Base-by-base conservation (phyloP, 768 basidiomycete species). In the Trametes sanguinea region DNA sequence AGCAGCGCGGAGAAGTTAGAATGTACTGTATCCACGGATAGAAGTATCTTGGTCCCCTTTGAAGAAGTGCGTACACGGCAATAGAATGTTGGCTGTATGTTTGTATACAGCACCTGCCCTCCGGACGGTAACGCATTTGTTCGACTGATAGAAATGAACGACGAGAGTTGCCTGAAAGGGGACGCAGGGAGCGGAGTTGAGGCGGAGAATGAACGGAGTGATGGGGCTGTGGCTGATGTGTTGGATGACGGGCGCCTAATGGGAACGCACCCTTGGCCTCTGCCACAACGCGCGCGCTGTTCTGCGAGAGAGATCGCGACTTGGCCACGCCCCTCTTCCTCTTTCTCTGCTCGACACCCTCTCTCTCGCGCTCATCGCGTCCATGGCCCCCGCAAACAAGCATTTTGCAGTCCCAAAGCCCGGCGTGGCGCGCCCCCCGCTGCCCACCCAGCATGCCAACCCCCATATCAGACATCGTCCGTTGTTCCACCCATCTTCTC, bases 391-490 rank as follows among this genome's bases (percentile, higher is more conserved):
- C 30, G 50, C 42, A 39, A 39, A 52, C 43, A 68, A 65, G 48
- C 64, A 64, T 39, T 61, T 33, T 45, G 65, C 65, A 30, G 61
- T 61, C 50, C 61, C 61, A 6, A 62, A 62, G 54, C 55, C 60
- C 30, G 57, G 55, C 40, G 30, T 61, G 8, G 60, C 59, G 35
- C 69, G 69, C 33, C 68, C 68, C 7, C 54, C 53, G 44, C 65
- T 71, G 6, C 69, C 69, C 47, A 5, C 40, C 27, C 59, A 68
- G 16, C 61, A 64, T 48, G 59, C 63, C 27, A 71, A 71, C 52
- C 65, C 68, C 22, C 63, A 68, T 44, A 68, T 75, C 60, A 69
- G 65, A 66, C 51, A 63, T 16, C 55, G 74, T 75, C 57, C 60
- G 74, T 72, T 46, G 40, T 37, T 22, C 22, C 53, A 47, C 40